A percentile compares a stretch with the other conserved stretches of the same genome.
These are phyloP conservation scores for Aspergillus flavus DNA, from an alignment of 2,329 filamentous ascomycete genomes.

Conservation along the genomic window DNA sequence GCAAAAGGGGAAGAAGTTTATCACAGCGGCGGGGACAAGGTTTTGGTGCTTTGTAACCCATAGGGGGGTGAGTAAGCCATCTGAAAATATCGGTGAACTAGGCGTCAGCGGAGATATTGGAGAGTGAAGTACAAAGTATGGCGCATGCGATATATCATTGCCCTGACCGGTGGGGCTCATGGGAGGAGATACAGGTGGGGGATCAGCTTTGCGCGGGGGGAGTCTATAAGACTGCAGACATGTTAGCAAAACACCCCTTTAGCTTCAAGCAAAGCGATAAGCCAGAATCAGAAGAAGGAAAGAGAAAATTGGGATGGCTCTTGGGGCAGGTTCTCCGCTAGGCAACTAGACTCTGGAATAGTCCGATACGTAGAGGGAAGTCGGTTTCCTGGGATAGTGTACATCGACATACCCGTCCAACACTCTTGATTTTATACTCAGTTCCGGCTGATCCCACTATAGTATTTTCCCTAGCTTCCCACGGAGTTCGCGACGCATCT, in stretches of 20 bases:
- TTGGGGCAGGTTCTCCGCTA: not conserved
- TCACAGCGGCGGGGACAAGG: constrained; percentile 75
- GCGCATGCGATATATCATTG: constrained; percentile 46
- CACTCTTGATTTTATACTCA: constrained; percentile 69
- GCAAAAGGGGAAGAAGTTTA: constrained; percentile 79
- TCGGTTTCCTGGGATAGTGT: not conserved
- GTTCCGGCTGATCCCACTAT: constrained; percentile 51
- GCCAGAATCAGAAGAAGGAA: not conserved
- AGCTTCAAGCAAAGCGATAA: not conserved
- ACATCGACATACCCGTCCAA: constrained; percentile 73
- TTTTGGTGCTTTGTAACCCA: constrained; percentile 92
- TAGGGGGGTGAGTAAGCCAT: constrained; percentile 77
- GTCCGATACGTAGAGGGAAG: not conserved
- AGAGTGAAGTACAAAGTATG: constrained; percentile 72
- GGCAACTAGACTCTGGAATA: not conserved
- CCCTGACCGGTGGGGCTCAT: constrained; percentile 53
- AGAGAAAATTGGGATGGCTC: not conserved
- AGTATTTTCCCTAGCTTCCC: constrained; percentile 61
- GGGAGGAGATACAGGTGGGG: constrained; percentile 55
- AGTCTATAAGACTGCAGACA: constrained; percentile 53
- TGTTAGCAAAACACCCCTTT: constrained; percentile 19
- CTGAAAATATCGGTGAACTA: constrained; percentile 79
- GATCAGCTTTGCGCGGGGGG: constrained; percentile 64
- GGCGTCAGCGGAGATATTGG: constrained; percentile 89
- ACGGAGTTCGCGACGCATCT: constrained; percentile 67